These are phyloP conservation scores for Ustilago loliicola DNA, from an alignment of 1,284 basidiomycete species.

Conservation along the genomic window DNA sequence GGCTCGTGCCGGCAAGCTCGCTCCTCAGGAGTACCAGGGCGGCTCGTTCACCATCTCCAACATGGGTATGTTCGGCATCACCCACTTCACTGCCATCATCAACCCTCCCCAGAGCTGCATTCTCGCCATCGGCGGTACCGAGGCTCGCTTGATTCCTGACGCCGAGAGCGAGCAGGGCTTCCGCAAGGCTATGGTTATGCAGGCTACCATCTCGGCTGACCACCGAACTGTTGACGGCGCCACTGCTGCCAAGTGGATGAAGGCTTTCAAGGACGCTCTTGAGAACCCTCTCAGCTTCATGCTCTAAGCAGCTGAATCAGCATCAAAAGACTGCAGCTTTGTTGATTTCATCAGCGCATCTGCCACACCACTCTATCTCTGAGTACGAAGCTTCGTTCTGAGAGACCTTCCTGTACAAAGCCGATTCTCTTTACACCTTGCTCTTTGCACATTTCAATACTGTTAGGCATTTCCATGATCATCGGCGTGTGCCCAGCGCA, in stretches of 20 bases:
- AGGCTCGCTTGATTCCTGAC: constrained; percentile 85
- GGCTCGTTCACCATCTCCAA: constrained; percentile 99
- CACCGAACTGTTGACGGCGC: constrained; percentile 78
- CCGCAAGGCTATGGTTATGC: constrained; percentile 83
- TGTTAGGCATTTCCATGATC: constrained; percentile 13
- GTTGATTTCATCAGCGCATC: not conserved
- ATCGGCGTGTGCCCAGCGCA: not conserved
- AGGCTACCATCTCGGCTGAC: constrained; percentile 94
- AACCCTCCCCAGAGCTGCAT: constrained; percentile 99
- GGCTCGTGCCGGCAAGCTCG: constrained; percentile 95
- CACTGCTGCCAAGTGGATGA: constrained; percentile 76
- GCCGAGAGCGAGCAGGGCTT: constrained; percentile 84
- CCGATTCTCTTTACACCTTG: constrained; percentile 9
- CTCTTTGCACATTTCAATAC: constrained; percentile 12
- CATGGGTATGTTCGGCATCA: constrained; percentile 93
- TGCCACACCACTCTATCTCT: not conserved
- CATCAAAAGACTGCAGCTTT: not conserved
- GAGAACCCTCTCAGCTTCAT: constrained; percentile 84
- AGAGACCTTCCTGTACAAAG: constrained; percentile 20
- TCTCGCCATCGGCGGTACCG: constrained; percentile 91
- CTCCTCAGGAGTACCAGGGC: constrained; percentile 95
- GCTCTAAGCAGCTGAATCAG: constrained; percentile 40
- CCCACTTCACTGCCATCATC: constrained; percentile 98
- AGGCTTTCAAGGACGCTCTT: constrained; percentile 95
- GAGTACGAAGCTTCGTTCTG: not conserved